Evolutionary conservation across 2,329 filamentous ascomycete genomes (phyloP), one percentile per base, ranked within the genome.

Genomic region (Dactylonectria estremocensis): DNA sequence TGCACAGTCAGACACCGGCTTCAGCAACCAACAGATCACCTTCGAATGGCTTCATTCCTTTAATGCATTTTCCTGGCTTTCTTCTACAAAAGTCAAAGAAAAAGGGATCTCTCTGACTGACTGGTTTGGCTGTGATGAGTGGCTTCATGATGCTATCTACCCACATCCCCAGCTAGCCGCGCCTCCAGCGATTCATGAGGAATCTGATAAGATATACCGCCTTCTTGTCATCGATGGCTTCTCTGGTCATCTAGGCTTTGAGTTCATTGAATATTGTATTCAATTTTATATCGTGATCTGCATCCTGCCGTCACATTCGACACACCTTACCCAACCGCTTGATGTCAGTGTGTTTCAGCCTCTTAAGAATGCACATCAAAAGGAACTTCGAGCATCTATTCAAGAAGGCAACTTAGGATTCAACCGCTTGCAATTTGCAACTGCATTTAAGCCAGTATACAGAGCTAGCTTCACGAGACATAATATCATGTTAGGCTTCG

Each of bases 81-180:
- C 48, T n/a, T 61, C 63, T 52, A 13, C 57, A 14, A 14, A n/a
- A 4, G 49, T 28, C 9, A 33, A 57, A 14, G 22, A 16, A 35
- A 53, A 28, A 54, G 50, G 52, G 31, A 20, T 45, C 24, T 20
- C 40, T 28, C 43, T 49, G 18, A 20, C 16, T 10, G 55, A 50
- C 20, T 59, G 28, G 56, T 59, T 59, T 37, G 45, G 56, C 56
- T 59, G 31, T 50, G 18, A 59, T 40, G 56, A 59, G 56, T 50
- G 46, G 24, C 45, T 59, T 18, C 28, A 31, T 28, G 45, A 50
- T 53, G 2, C 50, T 18, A 11, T 31, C 10, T 16, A 52, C 18
- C 48, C 48, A 16, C 22, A 52, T 16, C 13, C 3, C 14, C 13
- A 22, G 13, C 16, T 24, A 11, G 24, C 18, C 5, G 8, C 18